Conservation (phyloP, 2,329 filamentous ascomycete genomes). For the Cladobotryum mycophilum region DNA sequence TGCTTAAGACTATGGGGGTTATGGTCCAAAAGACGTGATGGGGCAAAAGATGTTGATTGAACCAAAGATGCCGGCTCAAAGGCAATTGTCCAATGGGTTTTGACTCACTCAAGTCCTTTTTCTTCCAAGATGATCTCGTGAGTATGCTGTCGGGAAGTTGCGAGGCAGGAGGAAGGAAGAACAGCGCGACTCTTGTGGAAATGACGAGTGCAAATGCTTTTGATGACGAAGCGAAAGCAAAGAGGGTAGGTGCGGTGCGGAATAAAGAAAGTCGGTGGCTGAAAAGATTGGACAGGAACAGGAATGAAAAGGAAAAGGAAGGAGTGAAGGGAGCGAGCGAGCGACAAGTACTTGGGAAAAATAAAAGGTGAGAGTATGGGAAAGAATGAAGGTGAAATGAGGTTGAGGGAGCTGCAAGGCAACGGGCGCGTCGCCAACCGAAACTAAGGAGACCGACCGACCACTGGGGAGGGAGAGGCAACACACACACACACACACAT, state of each 20-base stretch:
- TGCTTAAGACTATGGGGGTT: constrained; percentile 13
- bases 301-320: not conserved
- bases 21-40: constrained; percentile 18
- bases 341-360: not conserved
- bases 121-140: not conserved
- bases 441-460: constrained; percentile 10
- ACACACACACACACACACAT: not conserved
- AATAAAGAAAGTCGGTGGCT: not conserved
- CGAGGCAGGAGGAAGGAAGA: not conserved
- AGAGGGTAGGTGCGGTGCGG: not conserved
- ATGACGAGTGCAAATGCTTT: not conserved
- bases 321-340: not conserved
- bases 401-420: constrained; percentile 9
- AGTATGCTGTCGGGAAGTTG: not conserved
- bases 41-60: constrained; percentile 18
- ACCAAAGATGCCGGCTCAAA: constrained; percentile 2
- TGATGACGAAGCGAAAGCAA: constrained; percentile 4
- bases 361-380: not conserved
- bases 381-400: constrained; percentile 5
- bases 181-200: not conserved
- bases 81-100: not conserved
- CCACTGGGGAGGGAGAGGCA: no score
- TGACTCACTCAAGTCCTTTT: constrained; percentile 1
- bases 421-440: constrained; percentile 5
- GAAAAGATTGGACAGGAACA: not conserved